phyloP scores from a whole-genome alignment of 495 filamentous ascomycete species.

The Lasiosphaeris hirsuta region DNA sequence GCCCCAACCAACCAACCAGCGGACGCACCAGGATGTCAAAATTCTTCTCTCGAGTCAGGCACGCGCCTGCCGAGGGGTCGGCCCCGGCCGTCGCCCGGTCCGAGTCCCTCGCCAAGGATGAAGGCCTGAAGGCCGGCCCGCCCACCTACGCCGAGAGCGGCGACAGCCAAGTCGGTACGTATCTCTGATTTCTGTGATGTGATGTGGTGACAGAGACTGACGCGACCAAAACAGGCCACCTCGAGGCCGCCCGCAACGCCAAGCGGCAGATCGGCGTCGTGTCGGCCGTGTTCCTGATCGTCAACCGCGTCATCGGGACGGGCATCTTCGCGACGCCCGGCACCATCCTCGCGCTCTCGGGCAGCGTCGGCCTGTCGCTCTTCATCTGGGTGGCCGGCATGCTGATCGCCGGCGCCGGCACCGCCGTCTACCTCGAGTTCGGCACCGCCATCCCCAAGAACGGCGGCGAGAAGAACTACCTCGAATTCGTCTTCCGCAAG shows the following conservation, averaged over 20 bases:
- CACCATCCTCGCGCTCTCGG: constrained; percentile 60
- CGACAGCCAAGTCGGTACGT: too few species aligned
- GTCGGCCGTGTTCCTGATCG: constrained; percentile 39
- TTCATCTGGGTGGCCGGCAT: constrained; percentile 65
- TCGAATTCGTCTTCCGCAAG: constrained; percentile 62
- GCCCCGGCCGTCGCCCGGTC: too few species aligned
- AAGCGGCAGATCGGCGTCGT: constrained; percentile 37
- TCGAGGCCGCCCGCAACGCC: constrained; percentile 26
- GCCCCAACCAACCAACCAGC: too few species aligned
- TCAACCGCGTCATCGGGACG: constrained; percentile 68
- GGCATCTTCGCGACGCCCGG: constrained; percentile 79
- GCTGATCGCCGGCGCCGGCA: constrained; percentile 57
- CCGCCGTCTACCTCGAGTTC: constrained; percentile 65
- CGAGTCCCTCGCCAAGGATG: too few species aligned
- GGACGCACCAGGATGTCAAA: too few species aligned
- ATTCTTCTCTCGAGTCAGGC: too few species aligned
- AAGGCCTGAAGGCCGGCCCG: too few species aligned
- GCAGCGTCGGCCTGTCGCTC: constrained; percentile 66
- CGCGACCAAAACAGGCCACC: constrained; percentile 14
- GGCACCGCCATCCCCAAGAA: constrained; percentile 51
- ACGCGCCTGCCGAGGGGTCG: too few species aligned
- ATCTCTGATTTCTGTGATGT: too few species aligned
- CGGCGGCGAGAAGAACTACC: constrained; percentile 63
- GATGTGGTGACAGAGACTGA: background rate
- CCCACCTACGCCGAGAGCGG: too few species aligned